These are phyloP conservation scores for Labyrinthula sp. DNA, from an alignment of 352 stramenopile genomes.

Conservation along the genomic window DNA sequence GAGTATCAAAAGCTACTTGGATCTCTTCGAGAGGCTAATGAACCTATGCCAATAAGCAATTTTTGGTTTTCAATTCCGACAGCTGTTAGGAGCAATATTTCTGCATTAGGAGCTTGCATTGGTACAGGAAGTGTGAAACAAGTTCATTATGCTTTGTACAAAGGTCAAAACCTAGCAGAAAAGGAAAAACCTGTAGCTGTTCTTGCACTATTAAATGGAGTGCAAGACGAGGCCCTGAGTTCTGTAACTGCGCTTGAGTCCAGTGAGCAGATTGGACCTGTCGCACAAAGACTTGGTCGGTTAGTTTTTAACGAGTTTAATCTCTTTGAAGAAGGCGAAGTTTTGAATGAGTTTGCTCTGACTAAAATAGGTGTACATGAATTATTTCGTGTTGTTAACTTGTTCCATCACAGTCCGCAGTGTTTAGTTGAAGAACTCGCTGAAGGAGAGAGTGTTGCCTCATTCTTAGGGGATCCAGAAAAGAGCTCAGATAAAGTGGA, in stretches of 20 bases:
- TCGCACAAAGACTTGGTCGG: slow-evolving; percentile 17
- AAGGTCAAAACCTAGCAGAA: too few relatives aligned
- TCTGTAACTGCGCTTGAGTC: slow-evolving; percentile 12
- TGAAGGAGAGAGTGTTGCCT: slow-evolving; percentile 7
- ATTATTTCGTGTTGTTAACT: slow-evolving; percentile 25
- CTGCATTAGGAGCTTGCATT: slow-evolving; percentile 9
- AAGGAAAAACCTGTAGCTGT: slow-evolving; percentile 8
- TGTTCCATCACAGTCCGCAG: slow-evolving; percentile 20
- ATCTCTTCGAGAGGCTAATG: slow-evolving; percentile 19
- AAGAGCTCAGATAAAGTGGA: not conserved
- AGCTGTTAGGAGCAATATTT: slow-evolving; percentile 12
- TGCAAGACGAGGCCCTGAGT: slow-evolving; percentile 21
- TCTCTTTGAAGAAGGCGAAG: slow-evolving; percentile 24
- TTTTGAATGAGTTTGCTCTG: slow-evolving; percentile 14
- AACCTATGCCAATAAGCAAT: slow-evolving; percentile 12
- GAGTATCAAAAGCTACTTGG: slow-evolving; percentile 24
- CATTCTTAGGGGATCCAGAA: slow-evolving; percentile 2
- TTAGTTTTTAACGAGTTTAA: slow-evolving; percentile 26
- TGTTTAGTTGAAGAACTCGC: slow-evolving; percentile 24
- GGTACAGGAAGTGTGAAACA: slow-evolving; percentile 25
- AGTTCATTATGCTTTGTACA: slow-evolving; percentile 10
- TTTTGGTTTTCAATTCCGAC: slow-evolving; percentile 26
- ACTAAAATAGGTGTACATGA: slow-evolving; percentile 19
- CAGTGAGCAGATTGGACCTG: slow-evolving; percentile 10
- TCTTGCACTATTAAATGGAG: slow-evolving; percentile 6